phyloP scores from a whole-genome alignment of 2,329 filamentous ascomycete species.

The Cladobotryum protrusum region DNA sequence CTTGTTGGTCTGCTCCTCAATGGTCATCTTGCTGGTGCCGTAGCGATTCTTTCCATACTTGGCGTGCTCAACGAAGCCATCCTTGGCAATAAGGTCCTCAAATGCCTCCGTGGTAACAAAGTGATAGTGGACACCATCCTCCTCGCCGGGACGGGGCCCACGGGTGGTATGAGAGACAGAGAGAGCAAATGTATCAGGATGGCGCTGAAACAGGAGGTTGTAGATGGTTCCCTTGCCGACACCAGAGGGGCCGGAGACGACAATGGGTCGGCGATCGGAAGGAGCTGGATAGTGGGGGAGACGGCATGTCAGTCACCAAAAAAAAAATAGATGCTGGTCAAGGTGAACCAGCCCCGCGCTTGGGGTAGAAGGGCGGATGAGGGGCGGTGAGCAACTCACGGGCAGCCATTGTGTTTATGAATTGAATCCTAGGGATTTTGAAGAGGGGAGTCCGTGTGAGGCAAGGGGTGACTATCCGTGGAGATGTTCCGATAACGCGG shows the following conservation, averaged over 20 bases:
- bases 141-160: slow-evolving; percentile 65
- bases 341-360: background rate
- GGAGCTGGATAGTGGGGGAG: slow-evolving; percentile 21
- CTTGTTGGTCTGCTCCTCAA: slow-evolving; percentile 65
- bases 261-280: slow-evolving; percentile 55
- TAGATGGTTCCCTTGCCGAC: slow-evolving; percentile 77
- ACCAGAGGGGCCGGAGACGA: slow-evolving; percentile 73
- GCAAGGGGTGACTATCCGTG: background rate
- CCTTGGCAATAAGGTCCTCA: slow-evolving; percentile 56
- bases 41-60: slow-evolving; percentile 82
- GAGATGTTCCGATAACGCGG: slow-evolving; percentile 12
- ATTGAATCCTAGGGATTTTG: background rate
- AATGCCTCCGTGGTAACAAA: slow-evolving; percentile 65
- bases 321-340: background rate
- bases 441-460: background rate
- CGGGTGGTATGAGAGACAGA: slow-evolving; percentile 76
- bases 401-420: slow-evolving; percentile 17
- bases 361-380: background rate
- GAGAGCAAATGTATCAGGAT: slow-evolving; percentile 46
- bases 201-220: slow-evolving; percentile 57
- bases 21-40: slow-evolving; percentile 74
- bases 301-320: background rate
- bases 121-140: slow-evolving; percentile 74
- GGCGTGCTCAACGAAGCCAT: slow-evolving; percentile 80
- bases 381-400: slow-evolving; percentile 9